Conservation (phyloP, 305 asterid species). For the Plantago rigida region DNA sequence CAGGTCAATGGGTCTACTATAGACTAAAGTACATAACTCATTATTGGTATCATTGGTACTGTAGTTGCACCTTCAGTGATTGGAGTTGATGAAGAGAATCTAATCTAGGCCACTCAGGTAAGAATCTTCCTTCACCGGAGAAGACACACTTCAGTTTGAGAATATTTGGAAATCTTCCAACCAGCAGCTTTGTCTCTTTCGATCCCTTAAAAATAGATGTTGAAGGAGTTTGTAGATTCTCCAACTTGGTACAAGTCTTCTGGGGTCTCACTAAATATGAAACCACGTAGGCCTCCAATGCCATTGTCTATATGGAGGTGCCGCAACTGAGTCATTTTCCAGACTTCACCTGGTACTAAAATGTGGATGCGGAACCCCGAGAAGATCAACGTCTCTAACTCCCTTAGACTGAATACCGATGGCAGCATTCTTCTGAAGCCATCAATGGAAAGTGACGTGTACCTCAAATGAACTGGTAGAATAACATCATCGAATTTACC, state of each 20-base stretch:
- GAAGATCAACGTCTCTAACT: conserved; percentile 4
- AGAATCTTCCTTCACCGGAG: not conserved
- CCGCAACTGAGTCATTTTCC: conserved; percentile 1
- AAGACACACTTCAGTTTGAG: not conserved
- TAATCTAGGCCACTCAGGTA: not conserved
- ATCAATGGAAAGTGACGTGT: not conserved
- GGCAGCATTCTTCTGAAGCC: not conserved
- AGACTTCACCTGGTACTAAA: not conserved
- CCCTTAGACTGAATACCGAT: not conserved
- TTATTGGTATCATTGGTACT: too few relatives aligned
- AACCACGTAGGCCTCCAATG: too few relatives aligned
- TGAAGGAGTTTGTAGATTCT: not conserved
- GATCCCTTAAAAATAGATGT: not conserved
- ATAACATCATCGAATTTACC: not conserved
- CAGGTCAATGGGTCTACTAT: too few relatives aligned
- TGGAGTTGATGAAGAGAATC: conserved; percentile 4
- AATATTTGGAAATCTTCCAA: conserved; percentile 3
- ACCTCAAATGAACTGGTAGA: conserved; percentile 5
- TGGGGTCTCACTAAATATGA: not conserved
- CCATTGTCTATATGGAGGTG: not conserved
- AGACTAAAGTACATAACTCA: too few relatives aligned
- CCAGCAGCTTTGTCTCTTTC: not conserved
- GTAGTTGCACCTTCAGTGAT: not conserved
- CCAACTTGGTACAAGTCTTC: not conserved
- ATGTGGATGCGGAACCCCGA: too few relatives aligned